A percentile compares a stretch with the other conserved stretches of the same genome.
Conservation (phyloP, 108 stramenopile genomes). For the Craspedostauros australis region DNA sequence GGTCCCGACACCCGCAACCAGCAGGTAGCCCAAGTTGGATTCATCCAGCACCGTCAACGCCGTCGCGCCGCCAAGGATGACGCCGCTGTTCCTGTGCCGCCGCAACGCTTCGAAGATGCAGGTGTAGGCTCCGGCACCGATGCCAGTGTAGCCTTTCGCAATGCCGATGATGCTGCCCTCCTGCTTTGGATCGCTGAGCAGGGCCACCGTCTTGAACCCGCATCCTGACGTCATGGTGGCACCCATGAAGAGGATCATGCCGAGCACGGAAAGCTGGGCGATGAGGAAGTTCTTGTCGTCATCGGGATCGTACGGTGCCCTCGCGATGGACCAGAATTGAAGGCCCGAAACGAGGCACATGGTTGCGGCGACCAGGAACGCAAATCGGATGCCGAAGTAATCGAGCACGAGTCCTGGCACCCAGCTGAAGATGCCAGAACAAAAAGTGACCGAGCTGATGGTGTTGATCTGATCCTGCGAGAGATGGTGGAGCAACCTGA, state of each 20-base stretch:
- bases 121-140: conserved; percentile 42
- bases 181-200: conserved; percentile 47
- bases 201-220: conserved; percentile 78
- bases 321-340: conserved; percentile 68
- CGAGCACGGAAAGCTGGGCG: conserved; percentile 38
- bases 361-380: conserved; percentile 46
- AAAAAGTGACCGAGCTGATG: conserved; percentile 58
- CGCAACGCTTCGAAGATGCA: conserved; percentile 58
- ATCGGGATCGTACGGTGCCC: too few species aligned
- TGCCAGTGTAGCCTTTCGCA: conserved; percentile 83
- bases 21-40: too few species aligned
- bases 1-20: too few species aligned
- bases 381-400: conserved; percentile 46
- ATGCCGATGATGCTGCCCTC: conserved; percentile 77
- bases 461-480: conserved; percentile 72
- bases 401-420: conserved; percentile 68
- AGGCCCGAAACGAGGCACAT: conserved; percentile 32
- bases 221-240: conserved; percentile 68
- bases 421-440: conserved; percentile 70
- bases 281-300: conserved; percentile 24
- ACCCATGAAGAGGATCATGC: conserved; percentile 53
- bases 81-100: too few species aligned
- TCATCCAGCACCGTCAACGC: too few species aligned
- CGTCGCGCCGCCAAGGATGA: too few species aligned
- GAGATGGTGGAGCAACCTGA: conserved; percentile 43